A percentile compares a stretch with the other conserved stretches of the same genome.
phyloP scores from a whole-genome alignment of 345 rosid species.

The Linum tenue region DNA sequence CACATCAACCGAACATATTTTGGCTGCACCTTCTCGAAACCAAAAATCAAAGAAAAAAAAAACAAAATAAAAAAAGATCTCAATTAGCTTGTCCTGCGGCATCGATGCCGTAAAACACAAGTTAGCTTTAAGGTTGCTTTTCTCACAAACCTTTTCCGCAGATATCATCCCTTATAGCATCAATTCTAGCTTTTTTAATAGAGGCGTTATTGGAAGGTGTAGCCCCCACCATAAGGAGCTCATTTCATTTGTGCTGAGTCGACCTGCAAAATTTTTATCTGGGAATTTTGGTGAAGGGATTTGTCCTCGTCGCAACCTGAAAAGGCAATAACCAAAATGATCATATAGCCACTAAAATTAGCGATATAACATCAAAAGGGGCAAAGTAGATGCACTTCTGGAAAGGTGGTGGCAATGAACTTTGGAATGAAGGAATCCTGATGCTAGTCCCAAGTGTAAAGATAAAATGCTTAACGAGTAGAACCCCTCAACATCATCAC shows the following conservation, averaged over 20 bases:
- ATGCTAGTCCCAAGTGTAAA: not conserved
- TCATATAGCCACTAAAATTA: not conserved
- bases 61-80: slow-evolving; percentile 17
- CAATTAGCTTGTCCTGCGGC: slow-evolving; percentile 13
- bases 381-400: not conserved
- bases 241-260: not conserved
- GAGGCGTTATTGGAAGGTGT: slow-evolving; percentile 14
- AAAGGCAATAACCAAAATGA: slow-evolving; percentile 12
- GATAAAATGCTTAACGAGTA: not conserved
- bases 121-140: slow-evolving; percentile 30
- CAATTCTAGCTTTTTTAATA: slow-evolving; percentile 31
- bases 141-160: slow-evolving; percentile 20
- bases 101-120: slow-evolving; percentile 39
- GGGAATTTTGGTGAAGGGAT: slow-evolving; percentile 17
- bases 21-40: slow-evolving; percentile 9
- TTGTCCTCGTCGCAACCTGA: slow-evolving; percentile 17
- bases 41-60: no score
- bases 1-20: slow-evolving; percentile 17
- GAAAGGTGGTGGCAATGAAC: not conserved
- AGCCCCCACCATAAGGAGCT: slow-evolving; percentile 17
- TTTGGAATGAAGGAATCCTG: not conserved
- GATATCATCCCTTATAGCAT: slow-evolving; percentile 33
- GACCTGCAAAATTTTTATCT: slow-evolving; percentile 9
- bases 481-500: no score
- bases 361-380: slow-evolving; percentile 9